Conservation (phyloP, 1,284 basidiomycete genomes). For the Porogramme epimiltina region DNA sequence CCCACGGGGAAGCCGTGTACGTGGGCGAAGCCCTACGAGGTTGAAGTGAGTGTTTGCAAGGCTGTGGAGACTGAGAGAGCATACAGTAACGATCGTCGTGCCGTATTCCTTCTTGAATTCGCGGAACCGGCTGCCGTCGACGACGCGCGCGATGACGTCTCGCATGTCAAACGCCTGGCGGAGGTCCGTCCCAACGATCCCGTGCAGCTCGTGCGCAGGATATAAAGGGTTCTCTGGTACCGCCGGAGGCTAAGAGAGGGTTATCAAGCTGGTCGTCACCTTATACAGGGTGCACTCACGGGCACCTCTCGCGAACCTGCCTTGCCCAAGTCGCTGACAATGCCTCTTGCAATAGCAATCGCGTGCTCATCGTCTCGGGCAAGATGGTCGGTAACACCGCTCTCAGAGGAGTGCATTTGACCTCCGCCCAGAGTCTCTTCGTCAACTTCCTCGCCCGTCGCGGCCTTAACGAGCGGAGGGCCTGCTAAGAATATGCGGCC, state of each 20-base stretch:
- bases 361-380: slow-evolving; percentile 90
- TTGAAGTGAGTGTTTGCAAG: too few relatives aligned
- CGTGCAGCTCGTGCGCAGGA: slow-evolving; percentile 80
- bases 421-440: slow-evolving; percentile 93
- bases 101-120: slow-evolving; percentile 98
- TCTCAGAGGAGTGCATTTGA: slow-evolving; percentile 92
- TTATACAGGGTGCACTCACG: slow-evolving; percentile 41
- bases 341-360: slow-evolving; percentile 79
- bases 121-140: slow-evolving; percentile 89
- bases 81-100: slow-evolving; percentile 84
- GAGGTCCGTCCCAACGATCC: slow-evolving; percentile 89
- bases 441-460: slow-evolving; percentile 91
- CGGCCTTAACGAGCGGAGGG: slow-evolving; percentile 93
- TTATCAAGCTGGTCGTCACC: neutral
- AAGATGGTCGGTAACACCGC: slow-evolving; percentile 93
- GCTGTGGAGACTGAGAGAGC: too few relatives aligned
- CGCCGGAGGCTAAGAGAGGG: slow-evolving; percentile 48
- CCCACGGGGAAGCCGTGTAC: slow-evolving; percentile 89
- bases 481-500: slow-evolving; percentile 96
- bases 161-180: slow-evolving; percentile 91
- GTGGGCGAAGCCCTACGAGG: slow-evolving; percentile 79
- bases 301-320: slow-evolving; percentile 50
- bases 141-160: slow-evolving; percentile 89
- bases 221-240: slow-evolving; percentile 78
- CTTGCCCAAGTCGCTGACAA: slow-evolving; percentile 79